phyloP scores from a whole-genome alignment of 768 basidiomycete species.

The Mycena maculata region DNA sequence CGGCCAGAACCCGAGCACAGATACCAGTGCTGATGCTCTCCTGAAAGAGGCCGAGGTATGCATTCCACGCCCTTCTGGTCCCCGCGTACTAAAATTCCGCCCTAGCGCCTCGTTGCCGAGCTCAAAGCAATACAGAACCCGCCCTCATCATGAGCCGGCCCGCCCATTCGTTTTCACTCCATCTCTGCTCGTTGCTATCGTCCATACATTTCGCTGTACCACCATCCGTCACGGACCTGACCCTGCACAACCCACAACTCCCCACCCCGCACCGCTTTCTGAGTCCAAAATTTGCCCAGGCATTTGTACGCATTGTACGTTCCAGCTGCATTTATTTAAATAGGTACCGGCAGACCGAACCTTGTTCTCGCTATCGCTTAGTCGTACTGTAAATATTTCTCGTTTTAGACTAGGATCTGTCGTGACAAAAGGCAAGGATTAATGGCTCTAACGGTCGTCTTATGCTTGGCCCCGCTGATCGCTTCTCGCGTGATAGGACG shows the following conservation, averaged over 20 bases:
- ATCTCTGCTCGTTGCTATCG: not conserved
- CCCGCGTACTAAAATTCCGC: constrained; percentile 6
- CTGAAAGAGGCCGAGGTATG: constrained; percentile 68
- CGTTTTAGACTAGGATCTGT: too few species aligned
- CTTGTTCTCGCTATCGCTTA: constrained; percentile 6
- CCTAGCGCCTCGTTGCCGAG: constrained; percentile 73
- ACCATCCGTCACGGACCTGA: constrained; percentile 23
- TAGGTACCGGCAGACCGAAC: not conserved
- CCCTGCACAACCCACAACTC: constrained; percentile 17
- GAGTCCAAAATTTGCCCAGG: constrained; percentile 22
- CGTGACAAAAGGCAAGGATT: too few species aligned
- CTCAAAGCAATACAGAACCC: constrained; percentile 60
- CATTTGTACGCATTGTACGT: constrained; percentile 21
- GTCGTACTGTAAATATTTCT: constrained; percentile 1
- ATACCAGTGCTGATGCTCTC: constrained; percentile 60
- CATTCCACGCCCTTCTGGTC: constrained; percentile 12
- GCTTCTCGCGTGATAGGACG: too few species aligned
- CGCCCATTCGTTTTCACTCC: not conserved
- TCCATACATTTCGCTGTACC: constrained; percentile 9
- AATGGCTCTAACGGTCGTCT: too few species aligned
- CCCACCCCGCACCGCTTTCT: constrained; percentile 21
- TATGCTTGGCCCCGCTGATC: too few species aligned
- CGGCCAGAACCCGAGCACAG: constrained; percentile 54
- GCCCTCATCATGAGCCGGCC: not conserved
- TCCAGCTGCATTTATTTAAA: constrained; percentile 24